Base-by-base conservation (phyloP, 2,329 filamentous ascomycete species). In the Zymoseptoria crescenta region DNA sequence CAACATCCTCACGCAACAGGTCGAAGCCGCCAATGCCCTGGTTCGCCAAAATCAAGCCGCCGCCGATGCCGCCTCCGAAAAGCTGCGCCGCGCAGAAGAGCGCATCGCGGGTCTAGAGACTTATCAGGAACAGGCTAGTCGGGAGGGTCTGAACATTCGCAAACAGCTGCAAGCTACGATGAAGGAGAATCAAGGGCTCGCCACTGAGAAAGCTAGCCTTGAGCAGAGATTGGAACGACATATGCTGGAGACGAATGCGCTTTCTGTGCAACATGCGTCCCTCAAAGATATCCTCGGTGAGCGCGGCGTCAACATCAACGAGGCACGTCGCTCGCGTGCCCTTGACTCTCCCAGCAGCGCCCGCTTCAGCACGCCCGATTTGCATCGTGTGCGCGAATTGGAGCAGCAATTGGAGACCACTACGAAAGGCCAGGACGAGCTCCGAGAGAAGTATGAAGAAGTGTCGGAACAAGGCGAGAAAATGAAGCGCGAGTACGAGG, bases 51-150 rank as follows among this genome's bases (percentile, higher is more conserved):
- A 96, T 67, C 91, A 96, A 73, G 82, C 87, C 61, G 92, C 95
- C 60, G 93, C 92, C 0, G 91, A 99, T 72, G 77, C 81, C 27
- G 91, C 92, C 2, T 88, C 91, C 0, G 91, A 96, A 70, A 95
- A 92, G 72, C 80, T 99, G 56, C 88, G 94, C 56, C 88, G 88
- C 59, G 94, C 94, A 3, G 95, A 99, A 75, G 95, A 97, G 77
- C 87, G 94, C 49, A 97, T 99, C 72, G 95, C 94, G 4, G 94
- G 94, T 6, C 82, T 99, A 3, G 94, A 99, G 74, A 90, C 91
- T 28, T 97, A 97, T 73, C 94, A 99, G 75, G 94, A 99, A 72
- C 94, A 99, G 75, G 88, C 92, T 3, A 97, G 92, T 74, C 85
- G 94, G 51, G 95, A 99, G 74, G 91, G 91, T 54, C 85, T 99